These are phyloP conservation scores for Metarhizium sp. DNA, from an alignment of 2,329 filamentous ascomycete genomes.

Conservation along the genomic window DNA sequence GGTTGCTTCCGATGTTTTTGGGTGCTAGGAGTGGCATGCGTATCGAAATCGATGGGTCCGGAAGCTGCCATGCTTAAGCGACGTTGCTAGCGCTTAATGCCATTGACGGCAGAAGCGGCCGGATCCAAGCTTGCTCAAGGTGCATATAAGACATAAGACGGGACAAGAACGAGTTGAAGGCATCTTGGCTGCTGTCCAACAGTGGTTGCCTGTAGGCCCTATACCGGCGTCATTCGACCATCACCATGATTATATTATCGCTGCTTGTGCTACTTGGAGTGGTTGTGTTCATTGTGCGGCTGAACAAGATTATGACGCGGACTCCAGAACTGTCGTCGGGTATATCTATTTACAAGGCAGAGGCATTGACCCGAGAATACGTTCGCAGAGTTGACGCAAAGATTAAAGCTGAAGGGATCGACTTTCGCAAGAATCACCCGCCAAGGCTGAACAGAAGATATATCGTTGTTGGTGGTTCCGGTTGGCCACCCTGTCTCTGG, in stretches of 20 bases:
- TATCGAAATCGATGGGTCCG: too few relatives aligned
- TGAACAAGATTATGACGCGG: slow-evolving; percentile 26
- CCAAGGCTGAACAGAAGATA: slow-evolving; percentile 31
- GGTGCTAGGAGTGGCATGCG: too few relatives aligned
- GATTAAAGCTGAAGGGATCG: slow-evolving; percentile 25
- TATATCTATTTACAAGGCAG: slow-evolving; percentile 19
- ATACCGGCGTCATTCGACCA: background rate
- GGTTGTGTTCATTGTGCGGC: slow-evolving; percentile 17
- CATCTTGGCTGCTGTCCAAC: background rate
- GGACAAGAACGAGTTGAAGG: too few relatives aligned
- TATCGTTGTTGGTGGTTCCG: slow-evolving; percentile 37
- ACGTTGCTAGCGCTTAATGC: background rate
- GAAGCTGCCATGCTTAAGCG: background rate
- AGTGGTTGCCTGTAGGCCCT: too few relatives aligned
- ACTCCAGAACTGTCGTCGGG: slow-evolving; percentile 22
- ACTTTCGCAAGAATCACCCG: slow-evolving; percentile 29
- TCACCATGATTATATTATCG: background rate
- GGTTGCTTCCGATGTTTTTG: too few relatives aligned
- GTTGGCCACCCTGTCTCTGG: slow-evolving; percentile 18
- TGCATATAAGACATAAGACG: too few relatives aligned
- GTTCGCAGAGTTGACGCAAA: slow-evolving; percentile 25
- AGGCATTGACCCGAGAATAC: slow-evolving; percentile 25
- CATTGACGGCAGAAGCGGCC: too few relatives aligned
- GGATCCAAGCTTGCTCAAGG: too few relatives aligned
- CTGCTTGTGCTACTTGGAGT: slow-evolving; percentile 10